phyloP scores from a whole-genome alignment of 1,139 yeast genomes.

The Hyphopichia pseudoburtonii region DNA sequence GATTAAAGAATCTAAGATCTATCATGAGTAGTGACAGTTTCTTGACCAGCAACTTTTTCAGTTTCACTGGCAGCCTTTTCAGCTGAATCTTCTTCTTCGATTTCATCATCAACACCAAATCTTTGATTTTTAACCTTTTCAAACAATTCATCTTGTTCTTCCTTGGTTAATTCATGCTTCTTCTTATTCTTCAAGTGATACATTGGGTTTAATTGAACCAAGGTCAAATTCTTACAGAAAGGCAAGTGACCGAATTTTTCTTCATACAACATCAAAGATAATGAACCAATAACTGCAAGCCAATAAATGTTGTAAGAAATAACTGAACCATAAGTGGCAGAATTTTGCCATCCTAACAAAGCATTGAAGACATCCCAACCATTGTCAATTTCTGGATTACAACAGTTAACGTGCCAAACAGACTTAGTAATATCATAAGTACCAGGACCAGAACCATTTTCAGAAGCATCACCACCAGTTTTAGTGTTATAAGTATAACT shows the following conservation, averaged over 20 bases:
- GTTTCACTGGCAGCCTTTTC: constrained; percentile 1
- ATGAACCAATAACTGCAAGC: constrained; percentile 56
- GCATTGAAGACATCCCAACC: constrained; percentile 96
- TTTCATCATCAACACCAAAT: constrained; percentile 1
- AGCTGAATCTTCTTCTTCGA: neutral
- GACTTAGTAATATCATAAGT: constrained; percentile 73
- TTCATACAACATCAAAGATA: constrained; percentile 66
- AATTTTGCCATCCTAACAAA: constrained; percentile 85
- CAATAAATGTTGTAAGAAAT: constrained; percentile 83
- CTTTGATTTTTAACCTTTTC: constrained; percentile 28
- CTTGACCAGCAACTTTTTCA: neutral
- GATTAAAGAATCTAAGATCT: neutral
- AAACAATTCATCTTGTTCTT: constrained; percentile 57
- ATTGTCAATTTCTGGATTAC: constrained; percentile 83
- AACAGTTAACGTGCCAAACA: constrained; percentile 94
- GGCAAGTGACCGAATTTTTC: constrained; percentile 52
- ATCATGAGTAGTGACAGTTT: neutral
- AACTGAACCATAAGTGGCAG: constrained; percentile 88
- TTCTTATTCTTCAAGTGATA: constrained; percentile 68
- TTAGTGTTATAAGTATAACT: constrained; percentile 56
- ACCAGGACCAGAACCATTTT: constrained; percentile 89
- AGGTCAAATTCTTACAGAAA: constrained; percentile 46
- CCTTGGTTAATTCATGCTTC: constrained; percentile 55
- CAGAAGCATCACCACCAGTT: constrained; percentile 90
- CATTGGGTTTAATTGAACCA: constrained; percentile 66